Conservation (phyloP, 495 filamentous ascomycete species). For the Chaetomium fimeti region DNA sequence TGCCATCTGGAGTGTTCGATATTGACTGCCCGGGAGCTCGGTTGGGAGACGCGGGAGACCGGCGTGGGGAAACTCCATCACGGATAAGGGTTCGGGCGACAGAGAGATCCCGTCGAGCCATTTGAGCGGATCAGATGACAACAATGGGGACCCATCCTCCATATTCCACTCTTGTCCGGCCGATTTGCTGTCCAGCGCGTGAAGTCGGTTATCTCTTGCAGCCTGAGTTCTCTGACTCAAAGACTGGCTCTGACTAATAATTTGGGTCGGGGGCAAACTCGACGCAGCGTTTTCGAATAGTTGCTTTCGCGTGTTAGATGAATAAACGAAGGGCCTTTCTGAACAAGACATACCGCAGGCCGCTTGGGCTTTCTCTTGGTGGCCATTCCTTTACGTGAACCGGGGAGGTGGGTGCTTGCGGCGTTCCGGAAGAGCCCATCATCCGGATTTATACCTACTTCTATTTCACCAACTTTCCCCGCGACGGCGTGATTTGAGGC, state of each 20-base stretch:
- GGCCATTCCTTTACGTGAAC: not conserved
- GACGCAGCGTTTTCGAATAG: conserved; percentile 23
- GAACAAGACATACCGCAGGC: conserved; percentile 21
- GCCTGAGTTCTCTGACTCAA: not conserved
- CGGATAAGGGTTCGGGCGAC: not conserved
- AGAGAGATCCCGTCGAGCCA: conserved; percentile 11
- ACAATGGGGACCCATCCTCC: not conserved
- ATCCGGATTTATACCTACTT: not conserved
- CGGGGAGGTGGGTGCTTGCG: not conserved
- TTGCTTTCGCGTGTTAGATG: conserved; percentile 24
- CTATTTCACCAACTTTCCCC: not conserved
- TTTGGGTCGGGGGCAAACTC: conserved; percentile 26
- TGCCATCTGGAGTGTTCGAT: not conserved
- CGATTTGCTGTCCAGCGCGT: too few species aligned
- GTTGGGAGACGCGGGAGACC: not conserved
- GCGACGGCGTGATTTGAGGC: not conserved
- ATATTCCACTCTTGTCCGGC: not conserved
- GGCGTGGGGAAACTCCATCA: not conserved
- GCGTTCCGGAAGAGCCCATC: not conserved
- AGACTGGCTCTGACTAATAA: conserved; percentile 24
- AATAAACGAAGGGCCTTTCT: not conserved
- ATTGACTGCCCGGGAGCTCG: not conserved
- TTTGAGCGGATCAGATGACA: not conserved
- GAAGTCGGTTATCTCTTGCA: not conserved
- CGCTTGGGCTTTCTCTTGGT: conserved; percentile 28